Percentiles rank a stretch among this genome's conserved stretches.
Evolutionary conservation across 805 yeast species (phyloP).

Genomic region (Pichia nanzhaoensis): DNA sequence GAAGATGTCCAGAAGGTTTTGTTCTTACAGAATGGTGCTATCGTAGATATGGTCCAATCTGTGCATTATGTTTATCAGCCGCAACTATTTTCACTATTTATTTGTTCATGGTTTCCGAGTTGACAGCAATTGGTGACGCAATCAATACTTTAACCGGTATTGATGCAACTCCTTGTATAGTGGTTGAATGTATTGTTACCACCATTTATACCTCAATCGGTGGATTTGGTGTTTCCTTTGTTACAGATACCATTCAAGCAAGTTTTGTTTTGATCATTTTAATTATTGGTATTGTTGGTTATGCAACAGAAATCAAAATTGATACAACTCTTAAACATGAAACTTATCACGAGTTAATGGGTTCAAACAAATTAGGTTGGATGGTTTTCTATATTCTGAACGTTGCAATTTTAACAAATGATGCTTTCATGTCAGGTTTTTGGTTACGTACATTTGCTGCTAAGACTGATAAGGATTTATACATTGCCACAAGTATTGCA

Average conservation of each 20-base stretch:
- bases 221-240: conserved; percentile 81
- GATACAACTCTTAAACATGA: conserved; percentile 52
- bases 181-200: conserved; percentile 82
- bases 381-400: conserved; percentile 77
- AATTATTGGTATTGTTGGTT: conserved; percentile 68
- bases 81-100: conserved; percentile 82
- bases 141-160: conserved; percentile 72
- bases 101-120: conserved; percentile 80
- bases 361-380: conserved; percentile 75
- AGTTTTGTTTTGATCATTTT: conserved; percentile 57
- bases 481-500: conserved; percentile 72
- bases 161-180: conserved; percentile 71
- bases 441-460: conserved; percentile 95
- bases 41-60: conserved; percentile 63
- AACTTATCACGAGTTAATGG: conserved; percentile 58
- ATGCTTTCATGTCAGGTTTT: conserved; percentile 83
- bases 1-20: conserved; percentile 81
- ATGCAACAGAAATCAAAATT: conserved; percentile 66
- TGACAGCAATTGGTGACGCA: conserved; percentile 73
- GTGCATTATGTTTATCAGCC: conserved; percentile 69
- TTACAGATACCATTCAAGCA: conserved; percentile 87
- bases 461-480: conserved; percentile 63
- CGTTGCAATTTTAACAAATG: conserved; percentile 85
- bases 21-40: conserved; percentile 94
- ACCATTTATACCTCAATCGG: conserved; percentile 83